A percentile compares a stretch with the other conserved stretches of the same genome.
phyloP scores from a whole-genome alignment of 176 grass and related monocot genomes.

The Lolium multiflorum region DNA sequence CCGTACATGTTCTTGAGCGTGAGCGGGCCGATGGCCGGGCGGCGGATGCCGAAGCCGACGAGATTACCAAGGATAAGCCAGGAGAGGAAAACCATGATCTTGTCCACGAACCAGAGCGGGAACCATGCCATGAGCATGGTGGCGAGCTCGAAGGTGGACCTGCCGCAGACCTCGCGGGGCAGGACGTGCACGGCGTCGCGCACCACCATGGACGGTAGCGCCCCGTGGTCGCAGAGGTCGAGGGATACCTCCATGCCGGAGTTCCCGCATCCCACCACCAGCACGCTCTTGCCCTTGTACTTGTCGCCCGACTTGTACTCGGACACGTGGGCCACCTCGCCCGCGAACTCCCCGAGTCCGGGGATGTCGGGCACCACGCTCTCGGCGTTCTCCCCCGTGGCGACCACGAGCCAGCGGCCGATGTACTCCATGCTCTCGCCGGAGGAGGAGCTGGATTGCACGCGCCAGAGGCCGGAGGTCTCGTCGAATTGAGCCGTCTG shows the following conservation, averaged over 20 bases:
- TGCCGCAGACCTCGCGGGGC: constrained; percentile 73
- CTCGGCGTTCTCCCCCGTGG: constrained; percentile 90
- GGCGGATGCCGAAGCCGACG: constrained; percentile 59
- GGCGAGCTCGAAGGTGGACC: constrained; percentile 81
- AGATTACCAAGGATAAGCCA: constrained; percentile 72
- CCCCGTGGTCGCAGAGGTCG: constrained; percentile 71
- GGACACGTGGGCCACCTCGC: constrained; percentile 57
- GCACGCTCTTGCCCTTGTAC: constrained; percentile 67
- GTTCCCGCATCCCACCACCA: constrained; percentile 86
- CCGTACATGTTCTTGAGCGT: constrained; percentile 73
- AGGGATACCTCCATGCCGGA: constrained; percentile 95
- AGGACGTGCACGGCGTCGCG: constrained; percentile 87
- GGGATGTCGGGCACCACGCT: constrained; percentile 59
- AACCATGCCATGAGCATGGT: constrained; percentile 77
- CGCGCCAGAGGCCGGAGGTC: constrained; percentile 74
- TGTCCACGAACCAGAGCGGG: constrained; percentile 83
- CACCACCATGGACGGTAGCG: constrained; percentile 73
- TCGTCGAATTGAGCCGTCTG: constrained; percentile 65
- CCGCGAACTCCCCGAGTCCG: constrained; percentile 45
- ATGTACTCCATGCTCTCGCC: constrained; percentile 77
- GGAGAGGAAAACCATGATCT: constrained; percentile 63
- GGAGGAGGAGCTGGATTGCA: constrained; percentile 30
- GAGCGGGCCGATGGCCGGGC: constrained; percentile 68
- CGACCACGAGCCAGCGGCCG: constrained; percentile 79
- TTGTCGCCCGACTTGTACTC: constrained; percentile 70